Percentiles rank a stretch among this genome's conserved stretches.
These are phyloP conservation scores for Arabis alpina DNA, from an alignment of 345 rosid species.

Conservation along the genomic window DNA sequence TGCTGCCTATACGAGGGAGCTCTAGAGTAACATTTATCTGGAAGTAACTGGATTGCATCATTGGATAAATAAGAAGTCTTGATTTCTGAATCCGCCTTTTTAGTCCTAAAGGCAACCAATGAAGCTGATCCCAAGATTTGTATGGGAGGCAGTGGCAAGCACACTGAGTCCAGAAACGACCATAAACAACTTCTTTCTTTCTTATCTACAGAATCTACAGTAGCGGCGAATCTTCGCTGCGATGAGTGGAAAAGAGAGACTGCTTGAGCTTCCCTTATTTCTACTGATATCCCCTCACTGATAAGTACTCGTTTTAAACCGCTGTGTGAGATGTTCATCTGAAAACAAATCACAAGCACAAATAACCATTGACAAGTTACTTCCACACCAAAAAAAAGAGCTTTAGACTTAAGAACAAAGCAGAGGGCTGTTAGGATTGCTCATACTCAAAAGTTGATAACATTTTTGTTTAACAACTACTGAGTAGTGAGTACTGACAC, in stretches of 20 bases:
- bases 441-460: background rate
- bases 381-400: background rate
- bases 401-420: background rate
- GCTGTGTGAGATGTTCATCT: constrained; percentile 58
- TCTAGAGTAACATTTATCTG: constrained; percentile 63
- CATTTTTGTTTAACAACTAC: too few relatives aligned
- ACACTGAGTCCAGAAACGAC: constrained; percentile 41
- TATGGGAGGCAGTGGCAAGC: constrained; percentile 58
- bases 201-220: constrained; percentile 21
- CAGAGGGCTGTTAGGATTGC: background rate
- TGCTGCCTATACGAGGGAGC: constrained; percentile 37
- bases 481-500: too few relatives aligned
- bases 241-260: constrained; percentile 59
- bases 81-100: constrained; percentile 49
- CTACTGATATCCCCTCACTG: constrained; percentile 68
- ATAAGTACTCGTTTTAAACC: constrained; percentile 62
- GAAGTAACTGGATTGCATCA: constrained; percentile 56
- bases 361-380: constrained; percentile 22
- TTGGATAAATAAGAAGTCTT: constrained; percentile 49
- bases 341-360: constrained; percentile 35
- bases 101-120: constrained; percentile 53
- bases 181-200: constrained; percentile 38
- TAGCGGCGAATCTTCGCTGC: constrained; percentile 39
- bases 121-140: constrained; percentile 64
- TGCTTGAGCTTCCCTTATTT: constrained; percentile 59